Percentiles rank a stretch among this genome's conserved stretches.
These are phyloP conservation scores for Paecilomyces sp. DNA, from an alignment of 2,329 filamentous ascomycete genomes.

Conservation along the genomic window DNA sequence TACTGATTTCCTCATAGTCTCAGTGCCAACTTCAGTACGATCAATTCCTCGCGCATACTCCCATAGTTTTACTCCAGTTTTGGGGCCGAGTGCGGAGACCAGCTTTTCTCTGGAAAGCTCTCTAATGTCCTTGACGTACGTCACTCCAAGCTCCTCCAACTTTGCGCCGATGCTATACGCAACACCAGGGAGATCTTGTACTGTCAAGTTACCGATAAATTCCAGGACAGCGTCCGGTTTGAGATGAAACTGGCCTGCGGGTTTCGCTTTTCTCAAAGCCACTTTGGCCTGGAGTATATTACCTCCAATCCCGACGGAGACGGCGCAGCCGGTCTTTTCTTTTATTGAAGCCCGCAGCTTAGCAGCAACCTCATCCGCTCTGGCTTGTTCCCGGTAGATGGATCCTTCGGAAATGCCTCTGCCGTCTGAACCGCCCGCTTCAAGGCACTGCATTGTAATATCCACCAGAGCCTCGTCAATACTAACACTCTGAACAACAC, in stretches of 20 bases:
- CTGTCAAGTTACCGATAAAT: constrained; percentile 69
- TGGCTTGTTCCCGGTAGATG: constrained; percentile 69
- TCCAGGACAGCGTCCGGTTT: constrained; percentile 71
- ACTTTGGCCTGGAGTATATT: constrained; percentile 91
- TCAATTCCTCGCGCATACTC: constrained; percentile 90
- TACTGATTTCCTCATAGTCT: constrained; percentile 82
- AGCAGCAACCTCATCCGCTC: constrained; percentile 64
- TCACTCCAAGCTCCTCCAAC: constrained; percentile 78
- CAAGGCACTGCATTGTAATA: constrained; percentile 63
- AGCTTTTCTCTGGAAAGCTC: constrained; percentile 70
- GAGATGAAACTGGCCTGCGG: constrained; percentile 84
- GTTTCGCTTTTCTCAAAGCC: constrained; percentile 84
- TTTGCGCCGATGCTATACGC: constrained; percentile 82
- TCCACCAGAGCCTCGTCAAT: constrained; percentile 93
- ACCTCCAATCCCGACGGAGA: constrained; percentile 84
- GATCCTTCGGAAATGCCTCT: constrained; percentile 58
- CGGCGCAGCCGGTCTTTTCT: constrained; percentile 69
- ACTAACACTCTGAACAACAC: constrained; percentile 89
- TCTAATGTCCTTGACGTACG: constrained; percentile 74
- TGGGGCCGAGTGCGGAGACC: constrained; percentile 68
- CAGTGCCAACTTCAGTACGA: constrained; percentile 73
- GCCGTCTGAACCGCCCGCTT: constrained; percentile 60
- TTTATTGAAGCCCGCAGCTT: constrained; percentile 64
- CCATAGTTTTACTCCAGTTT: constrained; percentile 84
- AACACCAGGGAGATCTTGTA: constrained; percentile 83